These are phyloP conservation scores for Penicillium odoratum DNA, from an alignment of 495 filamentous ascomycete genomes.

Conservation along the genomic window DNA sequence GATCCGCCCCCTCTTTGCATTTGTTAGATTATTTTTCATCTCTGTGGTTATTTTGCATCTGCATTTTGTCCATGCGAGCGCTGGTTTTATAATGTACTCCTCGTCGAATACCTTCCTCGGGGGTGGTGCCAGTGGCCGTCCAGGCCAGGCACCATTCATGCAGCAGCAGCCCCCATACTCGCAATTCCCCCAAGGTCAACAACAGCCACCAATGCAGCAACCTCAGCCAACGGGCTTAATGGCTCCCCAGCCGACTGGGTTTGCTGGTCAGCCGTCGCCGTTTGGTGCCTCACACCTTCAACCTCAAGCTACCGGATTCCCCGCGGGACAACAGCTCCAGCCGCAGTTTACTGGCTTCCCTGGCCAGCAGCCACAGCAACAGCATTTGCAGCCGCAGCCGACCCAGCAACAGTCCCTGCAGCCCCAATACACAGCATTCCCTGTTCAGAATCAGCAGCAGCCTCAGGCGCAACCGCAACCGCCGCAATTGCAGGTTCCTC, in stretches of 20 bases:
- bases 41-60: slow-evolving; percentile 20
- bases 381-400: slow-evolving; percentile 35
- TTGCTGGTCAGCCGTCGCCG: slow-evolving; percentile 41
- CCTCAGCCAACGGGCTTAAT: slow-evolving; percentile 55
- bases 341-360: slow-evolving; percentile 58
- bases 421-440: slow-evolving; percentile 44
- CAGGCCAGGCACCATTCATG: slow-evolving; percentile 58
- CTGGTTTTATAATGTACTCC: slow-evolving; percentile 70
- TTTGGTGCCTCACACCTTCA: slow-evolving; percentile 43
- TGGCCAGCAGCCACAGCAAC: slow-evolving; percentile 45
- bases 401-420: slow-evolving; percentile 24
- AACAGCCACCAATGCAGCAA: slow-evolving; percentile 50
- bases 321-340: slow-evolving; percentile 63
- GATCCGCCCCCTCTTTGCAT: slow-evolving; percentile 24
- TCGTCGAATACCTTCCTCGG: slow-evolving; percentile 83
- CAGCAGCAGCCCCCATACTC: slow-evolving; percentile 50
- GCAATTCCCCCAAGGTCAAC: slow-evolving; percentile 50
- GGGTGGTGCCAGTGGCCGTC: slow-evolving; percentile 70
- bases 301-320: slow-evolving; percentile 59
- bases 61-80: slow-evolving; percentile 31
- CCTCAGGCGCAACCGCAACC: slow-evolving; percentile 27
- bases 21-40: slow-evolving; percentile 19
- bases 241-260: slow-evolving; percentile 53
- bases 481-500: slow-evolving; percentile 50
- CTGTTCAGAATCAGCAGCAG: slow-evolving; percentile 34